Evolutionary conservation across 768 basidiomycete species (phyloP), one percentile per base, ranked within the genome.

Genomic region (Pleurotus cornucopiae): DNA sequence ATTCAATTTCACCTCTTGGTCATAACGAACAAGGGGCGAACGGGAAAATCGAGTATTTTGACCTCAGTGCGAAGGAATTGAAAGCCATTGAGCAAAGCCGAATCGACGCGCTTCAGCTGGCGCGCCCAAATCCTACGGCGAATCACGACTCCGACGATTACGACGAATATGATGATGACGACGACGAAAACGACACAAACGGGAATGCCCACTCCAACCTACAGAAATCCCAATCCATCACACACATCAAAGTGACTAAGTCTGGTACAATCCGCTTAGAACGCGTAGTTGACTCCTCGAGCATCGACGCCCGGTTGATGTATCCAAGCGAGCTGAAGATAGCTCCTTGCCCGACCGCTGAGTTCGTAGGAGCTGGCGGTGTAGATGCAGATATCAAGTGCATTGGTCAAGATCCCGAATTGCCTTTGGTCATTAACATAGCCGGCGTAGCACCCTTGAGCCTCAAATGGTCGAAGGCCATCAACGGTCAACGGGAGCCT

Each of bases 341-440:
- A 44, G 90, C 86, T 11, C 89, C 93, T 16, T 97, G 94, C 65
- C 94, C 94, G 5, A 76, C 73, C 4, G 91, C 86, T 3, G 79
- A 81, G 61, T 94, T 94, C 64, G 69, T 78, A 23, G 70, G 77
- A 49, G 72, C 78, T 55, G 64, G 70, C 39, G 63, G 65, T 61
- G 57, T 58, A 40, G 65, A 70, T 26, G 68, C 79, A 47, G 72
- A 80, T 13, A 67, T 85, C 54, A 84, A 82, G 37, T 95, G 92
- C 68, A 81, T 81, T 21, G 90, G 89, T 9, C 83, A 85, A 56
- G 78, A 86, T 46, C 70, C 78, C 5, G 74, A 78, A 57, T 62
- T 84, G 18, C 76, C 83, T 57, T 64, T 88, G 58, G 75, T 73
- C 58, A 87, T 91, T 60, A 77, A 81, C 51, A 83, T 92, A 23